Base-by-base conservation (phyloP, 768 basidiomycete species). In the Mycena pura region DNA sequence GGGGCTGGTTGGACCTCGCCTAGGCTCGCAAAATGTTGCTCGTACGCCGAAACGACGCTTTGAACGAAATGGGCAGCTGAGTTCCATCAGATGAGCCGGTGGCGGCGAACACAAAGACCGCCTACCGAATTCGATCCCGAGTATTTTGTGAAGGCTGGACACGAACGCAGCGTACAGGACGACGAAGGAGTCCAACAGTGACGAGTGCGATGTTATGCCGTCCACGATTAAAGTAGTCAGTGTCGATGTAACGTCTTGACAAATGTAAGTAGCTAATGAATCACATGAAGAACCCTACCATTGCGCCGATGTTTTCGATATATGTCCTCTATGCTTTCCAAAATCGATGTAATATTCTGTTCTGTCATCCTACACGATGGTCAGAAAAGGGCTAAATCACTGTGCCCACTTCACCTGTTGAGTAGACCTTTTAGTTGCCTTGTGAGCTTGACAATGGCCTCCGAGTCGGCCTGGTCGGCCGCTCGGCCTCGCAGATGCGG, bases 111-210 rank as follows among this genome's bases (percentile, higher is more conserved):
- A 22, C 22, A 47, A 45, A 52, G 0, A 24, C 31, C n/a, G 67
- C 86, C 22, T 72, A 95, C 95, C 95, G 67, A 96, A 95, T 67
- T 96, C 95, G 44, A 93, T 77, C 6, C 95, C 95, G 14, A 93
- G 77, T 27, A 93, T 79, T 72, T 89, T 90, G 74, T 96, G 86
- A 43, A 98, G 74, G 55, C 87, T 85, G 3, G 92, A 87, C 28
- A 96, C 84, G 48, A 98, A 86, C 0, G 93, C 90, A 0, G 93
- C 94, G 69, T 96, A 87, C 1, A 97, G 81, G 11, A 92, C 88
- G 40, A 97, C 93, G 68, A 92, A 96, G 6, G 93, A 93, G 72
- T 96, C 95, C 39, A 97, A 81, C 4, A 93, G 80, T 25, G 89
- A 88, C 0, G 91, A 86, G 72, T 92, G 92, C 17, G 88, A 84